phyloP scores from a whole-genome alignment of 2,329 filamentous ascomycete species.

The Arthrobotrys sinensis region DNA sequence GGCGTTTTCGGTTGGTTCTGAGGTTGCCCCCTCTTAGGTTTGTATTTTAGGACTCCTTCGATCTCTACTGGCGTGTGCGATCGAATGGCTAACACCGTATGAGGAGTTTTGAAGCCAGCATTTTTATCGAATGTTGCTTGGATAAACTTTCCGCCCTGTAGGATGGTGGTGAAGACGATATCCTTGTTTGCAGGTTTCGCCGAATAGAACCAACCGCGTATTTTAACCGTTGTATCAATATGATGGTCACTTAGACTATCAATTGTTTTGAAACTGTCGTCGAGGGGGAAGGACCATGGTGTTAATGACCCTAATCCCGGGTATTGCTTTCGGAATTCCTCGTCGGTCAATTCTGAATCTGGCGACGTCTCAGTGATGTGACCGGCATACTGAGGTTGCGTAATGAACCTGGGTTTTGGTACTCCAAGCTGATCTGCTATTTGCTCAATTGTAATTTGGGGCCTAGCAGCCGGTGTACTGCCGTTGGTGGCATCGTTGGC shows the following conservation, averaged over 20 bases:
- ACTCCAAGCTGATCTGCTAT: slow-evolving; percentile 25
- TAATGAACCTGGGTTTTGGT: slow-evolving; percentile 2
- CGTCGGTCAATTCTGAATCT: slow-evolving; percentile 9
- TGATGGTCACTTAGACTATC: slow-evolving; percentile 51
- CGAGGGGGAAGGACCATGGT: slow-evolving; percentile 27
- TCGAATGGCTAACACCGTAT: slow-evolving; percentile 15
- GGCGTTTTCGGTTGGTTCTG: neutral
- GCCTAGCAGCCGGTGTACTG: neutral
- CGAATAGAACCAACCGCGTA: slow-evolving; percentile 63
- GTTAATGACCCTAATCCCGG: slow-evolving; percentile 9
- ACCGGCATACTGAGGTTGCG: slow-evolving; percentile 2
- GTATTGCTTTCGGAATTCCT: neutral
- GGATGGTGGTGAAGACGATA: slow-evolving; percentile 54
- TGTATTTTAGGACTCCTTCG: slow-evolving; percentile 36
- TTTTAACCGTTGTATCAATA: slow-evolving; percentile 53
- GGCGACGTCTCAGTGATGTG: neutral
- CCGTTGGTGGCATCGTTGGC: neutral
- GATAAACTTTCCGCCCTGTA: slow-evolving; percentile 35
- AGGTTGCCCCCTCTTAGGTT: neutral
- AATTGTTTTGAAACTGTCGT: slow-evolving; percentile 34
- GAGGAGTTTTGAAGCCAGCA: slow-evolving; percentile 3
- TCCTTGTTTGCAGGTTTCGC: slow-evolving; percentile 36
- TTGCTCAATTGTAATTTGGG: slow-evolving; percentile 8
- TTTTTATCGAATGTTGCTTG: slow-evolving; percentile 24
- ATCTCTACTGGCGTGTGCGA: slow-evolving; percentile 55